phyloP scores from a whole-genome alignment of 352 stramenopile genomes.

The Globisporangium viniferum region DNA sequence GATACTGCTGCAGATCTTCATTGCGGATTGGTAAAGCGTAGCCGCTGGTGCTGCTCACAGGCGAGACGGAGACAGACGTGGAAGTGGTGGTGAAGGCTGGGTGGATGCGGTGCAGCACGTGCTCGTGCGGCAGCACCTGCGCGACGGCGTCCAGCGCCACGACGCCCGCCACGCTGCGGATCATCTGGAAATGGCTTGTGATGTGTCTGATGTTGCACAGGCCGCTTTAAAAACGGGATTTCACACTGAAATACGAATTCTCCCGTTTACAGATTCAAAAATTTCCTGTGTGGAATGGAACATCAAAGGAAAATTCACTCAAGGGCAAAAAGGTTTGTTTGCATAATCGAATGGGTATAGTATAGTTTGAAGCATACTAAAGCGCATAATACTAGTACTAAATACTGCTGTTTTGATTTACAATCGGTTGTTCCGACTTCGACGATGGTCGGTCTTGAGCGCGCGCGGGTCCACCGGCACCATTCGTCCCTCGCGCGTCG shows the following conservation, averaged over 20 bases:
- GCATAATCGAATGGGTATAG: too few species aligned
- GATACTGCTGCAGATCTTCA: constrained; percentile 57
- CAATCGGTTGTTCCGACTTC: too few species aligned
- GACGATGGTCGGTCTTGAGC: constrained; percentile 60
- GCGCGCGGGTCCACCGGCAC: constrained; percentile 49
- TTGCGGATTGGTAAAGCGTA: constrained; percentile 35
- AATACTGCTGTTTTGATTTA: too few species aligned
- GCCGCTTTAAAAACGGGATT: too few species aligned
- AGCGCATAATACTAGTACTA: too few species aligned
- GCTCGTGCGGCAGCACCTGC: constrained; percentile 50
- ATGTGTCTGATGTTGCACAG: not conserved
- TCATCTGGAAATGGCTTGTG: constrained; percentile 25
- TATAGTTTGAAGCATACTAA: too few species aligned
- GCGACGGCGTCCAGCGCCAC: constrained; percentile 37
- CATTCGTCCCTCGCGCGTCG: constrained; percentile 39
- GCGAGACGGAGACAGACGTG: not conserved
- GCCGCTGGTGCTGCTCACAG: not conserved
- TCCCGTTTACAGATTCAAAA: too few species aligned
- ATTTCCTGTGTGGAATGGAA: too few species aligned
- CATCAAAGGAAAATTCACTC: too few species aligned
- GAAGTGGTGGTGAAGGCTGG: not conserved
- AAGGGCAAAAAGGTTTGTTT: too few species aligned
- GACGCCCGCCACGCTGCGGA: constrained; percentile 45
- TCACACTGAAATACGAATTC: too few species aligned
- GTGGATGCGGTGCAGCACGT: constrained; percentile 41